phyloP scores from a whole-genome alignment of 805 yeast genomes.

The Debaryomyces castellii region DNA sequence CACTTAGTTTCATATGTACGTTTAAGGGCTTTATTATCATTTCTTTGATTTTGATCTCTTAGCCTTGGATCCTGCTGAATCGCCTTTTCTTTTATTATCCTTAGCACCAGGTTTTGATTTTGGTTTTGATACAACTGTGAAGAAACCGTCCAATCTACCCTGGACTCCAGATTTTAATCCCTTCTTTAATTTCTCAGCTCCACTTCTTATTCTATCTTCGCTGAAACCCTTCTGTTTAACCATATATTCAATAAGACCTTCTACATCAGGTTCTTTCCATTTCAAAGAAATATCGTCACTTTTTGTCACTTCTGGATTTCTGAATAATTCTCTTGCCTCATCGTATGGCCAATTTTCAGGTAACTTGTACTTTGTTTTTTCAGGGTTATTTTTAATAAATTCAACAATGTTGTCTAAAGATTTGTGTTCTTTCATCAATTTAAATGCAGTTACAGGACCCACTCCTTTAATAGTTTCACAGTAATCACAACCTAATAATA shows the following conservation, averaged over 20 bases:
- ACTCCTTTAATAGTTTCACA: conserved; percentile 94
- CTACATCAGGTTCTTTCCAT: conserved; percentile 88
- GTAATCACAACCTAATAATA: conserved; percentile 93
- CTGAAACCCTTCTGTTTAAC: conserved; percentile 87
- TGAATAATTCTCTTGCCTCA: conserved; percentile 82
- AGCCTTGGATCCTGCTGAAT: conserved; percentile 28
- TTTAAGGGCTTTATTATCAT: conserved; percentile 7
- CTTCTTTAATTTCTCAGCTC: conserved; percentile 81
- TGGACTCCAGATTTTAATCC: conserved; percentile 84
- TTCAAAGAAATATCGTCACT: conserved; percentile 66
- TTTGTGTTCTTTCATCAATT: conserved; percentile 82
- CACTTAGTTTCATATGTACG: not conserved
- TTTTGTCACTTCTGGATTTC: conserved; percentile 74
- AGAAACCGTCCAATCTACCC: conserved; percentile 90
- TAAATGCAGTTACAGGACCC: conserved; percentile 93
- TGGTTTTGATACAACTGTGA: conserved; percentile 59
- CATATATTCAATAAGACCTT: conserved; percentile 78
- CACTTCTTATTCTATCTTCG: conserved; percentile 87
- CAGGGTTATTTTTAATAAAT: conserved; percentile 53
- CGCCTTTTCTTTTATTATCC: conserved; percentile 31
- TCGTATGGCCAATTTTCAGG: conserved; percentile 95
- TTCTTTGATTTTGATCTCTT: conserved; percentile 26
- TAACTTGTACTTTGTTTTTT: conserved; percentile 66
- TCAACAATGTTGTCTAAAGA: conserved; percentile 77
- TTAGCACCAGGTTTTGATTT: conserved; percentile 35